Evolutionary conservation across 2,329 filamentous ascomycete genomes (phyloP).

Genomic region (Paecilomyces formosus): DNA sequence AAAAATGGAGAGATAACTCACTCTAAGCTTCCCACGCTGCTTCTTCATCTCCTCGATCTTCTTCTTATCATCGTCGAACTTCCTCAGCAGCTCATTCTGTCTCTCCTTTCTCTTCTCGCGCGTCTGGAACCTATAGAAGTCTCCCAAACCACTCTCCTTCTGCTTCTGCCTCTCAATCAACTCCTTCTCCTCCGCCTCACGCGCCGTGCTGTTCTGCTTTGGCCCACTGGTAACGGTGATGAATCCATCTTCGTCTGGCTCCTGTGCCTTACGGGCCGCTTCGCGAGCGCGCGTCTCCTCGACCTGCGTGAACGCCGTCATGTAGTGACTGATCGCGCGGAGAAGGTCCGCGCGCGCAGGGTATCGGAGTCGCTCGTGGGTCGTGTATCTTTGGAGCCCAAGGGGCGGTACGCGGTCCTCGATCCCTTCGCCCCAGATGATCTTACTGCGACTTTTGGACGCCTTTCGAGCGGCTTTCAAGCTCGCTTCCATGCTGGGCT

Average conservation of each 20-base stretch:
- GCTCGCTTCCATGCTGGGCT: slow-evolving; percentile 65
- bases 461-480: slow-evolving; percentile 66
- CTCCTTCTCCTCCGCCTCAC: slow-evolving; percentile 60
- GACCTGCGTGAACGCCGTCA: slow-evolving; percentile 64
- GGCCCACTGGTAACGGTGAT: slow-evolving; percentile 81
- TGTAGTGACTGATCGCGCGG: slow-evolving; percentile 72
- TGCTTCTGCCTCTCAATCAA: slow-evolving; percentile 54
- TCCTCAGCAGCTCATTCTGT: slow-evolving; percentile 59
- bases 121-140: slow-evolving; percentile 81
- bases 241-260: slow-evolving; percentile 92
- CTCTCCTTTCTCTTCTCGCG: slow-evolving; percentile 71
- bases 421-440: slow-evolving; percentile 62
- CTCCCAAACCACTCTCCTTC: slow-evolving; percentile 56
- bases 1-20: slow-evolving; percentile 15
- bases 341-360: slow-evolving; percentile 63
- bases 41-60: slow-evolving; percentile 65
- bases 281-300: slow-evolving; percentile 59
- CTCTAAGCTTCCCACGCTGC: slow-evolving; percentile 55
- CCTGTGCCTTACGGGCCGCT: slow-evolving; percentile 59
- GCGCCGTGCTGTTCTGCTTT: slow-evolving; percentile 62
- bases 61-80: slow-evolving; percentile 69
- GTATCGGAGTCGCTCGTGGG: slow-evolving; percentile 64
- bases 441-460: slow-evolving; percentile 49
- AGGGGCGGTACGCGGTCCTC: slow-evolving; percentile 51
- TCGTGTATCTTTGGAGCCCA: slow-evolving; percentile 48